Percentiles rank a stretch among this genome's conserved stretches.
These are phyloP conservation scores for Moricandia moricandioides DNA, from an alignment of 345 rosid genomes.

Conservation along the genomic window DNA sequence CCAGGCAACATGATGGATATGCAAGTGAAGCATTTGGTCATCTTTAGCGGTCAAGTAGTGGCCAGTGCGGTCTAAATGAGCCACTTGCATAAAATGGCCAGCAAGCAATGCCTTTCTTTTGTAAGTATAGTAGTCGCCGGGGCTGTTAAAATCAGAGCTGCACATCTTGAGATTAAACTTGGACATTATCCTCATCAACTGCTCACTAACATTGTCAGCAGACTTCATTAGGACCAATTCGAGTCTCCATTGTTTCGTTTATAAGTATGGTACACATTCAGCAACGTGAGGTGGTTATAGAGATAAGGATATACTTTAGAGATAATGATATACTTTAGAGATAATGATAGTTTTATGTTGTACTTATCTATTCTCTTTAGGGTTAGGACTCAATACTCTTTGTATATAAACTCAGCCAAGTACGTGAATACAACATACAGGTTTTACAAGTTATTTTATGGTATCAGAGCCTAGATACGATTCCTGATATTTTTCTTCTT, in stretches of 20 bases:
- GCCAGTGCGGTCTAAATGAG: background rate
- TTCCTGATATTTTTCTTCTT: too few species aligned
- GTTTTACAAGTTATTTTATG: too few species aligned
- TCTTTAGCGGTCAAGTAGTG: background rate
- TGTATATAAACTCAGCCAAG: too few species aligned
- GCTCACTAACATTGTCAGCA: conserved; percentile 1
- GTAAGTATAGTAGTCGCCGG: background rate
- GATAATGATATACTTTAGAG: too few species aligned
- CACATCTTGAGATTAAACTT: background rate
- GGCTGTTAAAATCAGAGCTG: background rate
- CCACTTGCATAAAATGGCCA: conserved; percentile 3
- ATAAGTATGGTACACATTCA: conserved; percentile 1
- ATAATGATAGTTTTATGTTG: too few species aligned
- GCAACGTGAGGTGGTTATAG: background rate
- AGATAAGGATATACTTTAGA: too few species aligned
- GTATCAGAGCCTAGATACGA: too few species aligned
- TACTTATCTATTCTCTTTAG: too few species aligned
- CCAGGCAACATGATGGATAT: conserved; percentile 1
- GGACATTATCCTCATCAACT: background rate
- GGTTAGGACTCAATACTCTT: too few species aligned
- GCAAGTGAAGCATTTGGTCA: background rate
- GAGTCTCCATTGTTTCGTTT: background rate
- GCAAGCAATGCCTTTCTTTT: background rate
- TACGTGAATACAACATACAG: too few species aligned
- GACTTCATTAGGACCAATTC: background rate